phyloP scores from a whole-genome alignment of 176 grass and related monocot species.

The Zizania latifolia region DNA sequence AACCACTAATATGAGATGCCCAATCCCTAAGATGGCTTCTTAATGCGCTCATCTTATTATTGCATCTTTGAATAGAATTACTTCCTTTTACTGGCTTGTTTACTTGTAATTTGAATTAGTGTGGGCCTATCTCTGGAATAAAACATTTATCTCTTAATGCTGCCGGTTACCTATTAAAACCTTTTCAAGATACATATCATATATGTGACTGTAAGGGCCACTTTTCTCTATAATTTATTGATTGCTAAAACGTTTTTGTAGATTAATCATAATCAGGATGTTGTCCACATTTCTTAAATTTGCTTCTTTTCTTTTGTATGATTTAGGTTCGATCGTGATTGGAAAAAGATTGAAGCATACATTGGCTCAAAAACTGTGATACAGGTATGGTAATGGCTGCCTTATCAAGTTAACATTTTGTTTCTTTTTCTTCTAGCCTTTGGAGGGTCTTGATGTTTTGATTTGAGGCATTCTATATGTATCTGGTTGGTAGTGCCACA shows the following conservation, averaged over 20 bases:
- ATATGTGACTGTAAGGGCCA: neutral
- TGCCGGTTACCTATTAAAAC: neutral
- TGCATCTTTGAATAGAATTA: no score
- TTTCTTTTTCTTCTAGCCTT: neutral
- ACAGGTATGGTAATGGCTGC: slow-evolving; percentile 45
- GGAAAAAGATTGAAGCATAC: slow-evolving; percentile 84
- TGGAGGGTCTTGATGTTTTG: neutral
- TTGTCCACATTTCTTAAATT: neutral
- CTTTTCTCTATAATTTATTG: neutral
- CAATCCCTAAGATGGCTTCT: no score
- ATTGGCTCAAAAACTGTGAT: slow-evolving; percentile 89
- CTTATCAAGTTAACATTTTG: neutral
- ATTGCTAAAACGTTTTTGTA: neutral
- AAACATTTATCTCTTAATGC: neutral
- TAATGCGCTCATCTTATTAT: neutral
- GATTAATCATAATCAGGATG: neutral
- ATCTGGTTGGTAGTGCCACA: neutral
- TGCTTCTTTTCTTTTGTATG: slow-evolving; percentile 5
- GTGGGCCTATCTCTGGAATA: neutral
- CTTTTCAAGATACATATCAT: neutral
- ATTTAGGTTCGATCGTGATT: slow-evolving; percentile 83
- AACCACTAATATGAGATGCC: no score
- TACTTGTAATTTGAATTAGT: neutral
- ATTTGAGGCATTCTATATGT: neutral
- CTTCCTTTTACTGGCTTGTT: no score